Evolutionary conservation across 768 basidiomycete species (phyloP).

Genomic region (Crassisporium funariophilum): DNA sequence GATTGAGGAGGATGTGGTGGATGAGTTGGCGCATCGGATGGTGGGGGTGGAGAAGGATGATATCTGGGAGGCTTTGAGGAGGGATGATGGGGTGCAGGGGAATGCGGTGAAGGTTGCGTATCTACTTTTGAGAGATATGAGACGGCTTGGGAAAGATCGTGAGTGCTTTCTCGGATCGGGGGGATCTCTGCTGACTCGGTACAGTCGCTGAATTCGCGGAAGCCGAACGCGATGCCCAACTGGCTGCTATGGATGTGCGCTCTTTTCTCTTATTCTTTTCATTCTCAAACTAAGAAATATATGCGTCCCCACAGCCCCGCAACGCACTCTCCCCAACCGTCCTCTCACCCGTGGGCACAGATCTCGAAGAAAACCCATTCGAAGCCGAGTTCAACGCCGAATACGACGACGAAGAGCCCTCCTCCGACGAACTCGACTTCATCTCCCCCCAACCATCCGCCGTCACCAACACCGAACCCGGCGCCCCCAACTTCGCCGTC

Average conservation of each 20-base stretch:
- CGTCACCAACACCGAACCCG: conserved; percentile 8
- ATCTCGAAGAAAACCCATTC: conserved; percentile 78
- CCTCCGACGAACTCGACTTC: conserved; percentile 41
- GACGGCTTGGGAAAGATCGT: conserved; percentile 83
- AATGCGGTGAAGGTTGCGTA: conserved; percentile 98
- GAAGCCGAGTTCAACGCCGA: conserved; percentile 71
- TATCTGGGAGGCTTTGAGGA: conserved; percentile 82
- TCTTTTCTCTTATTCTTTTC: conserved; percentile 5
- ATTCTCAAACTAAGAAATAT: not conserved
- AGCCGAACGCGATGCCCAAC: conserved; percentile 80
- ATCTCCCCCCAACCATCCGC: conserved; percentile 18
- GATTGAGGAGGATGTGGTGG: conserved; percentile 90
- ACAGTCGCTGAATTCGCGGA: conserved; percentile 79
- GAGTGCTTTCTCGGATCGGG: conserved; percentile 33
- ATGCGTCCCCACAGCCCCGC: conserved; percentile 52
- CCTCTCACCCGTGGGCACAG: conserved; percentile 61
- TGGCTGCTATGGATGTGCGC: conserved; percentile 81
- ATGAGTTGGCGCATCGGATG: conserved; percentile 75
- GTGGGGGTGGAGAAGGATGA: conserved; percentile 78
- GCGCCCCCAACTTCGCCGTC: conserved; percentile 54
- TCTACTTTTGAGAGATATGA: conserved; percentile 88
- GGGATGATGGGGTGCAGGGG: conserved; percentile 83
- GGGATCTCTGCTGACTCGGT: not conserved
- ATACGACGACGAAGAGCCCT: conserved; percentile 61
- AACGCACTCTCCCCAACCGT: conserved; percentile 68